phyloP scores from a whole-genome alignment of 805 yeast genomes.

The Ogataea salicorniae region DNA sequence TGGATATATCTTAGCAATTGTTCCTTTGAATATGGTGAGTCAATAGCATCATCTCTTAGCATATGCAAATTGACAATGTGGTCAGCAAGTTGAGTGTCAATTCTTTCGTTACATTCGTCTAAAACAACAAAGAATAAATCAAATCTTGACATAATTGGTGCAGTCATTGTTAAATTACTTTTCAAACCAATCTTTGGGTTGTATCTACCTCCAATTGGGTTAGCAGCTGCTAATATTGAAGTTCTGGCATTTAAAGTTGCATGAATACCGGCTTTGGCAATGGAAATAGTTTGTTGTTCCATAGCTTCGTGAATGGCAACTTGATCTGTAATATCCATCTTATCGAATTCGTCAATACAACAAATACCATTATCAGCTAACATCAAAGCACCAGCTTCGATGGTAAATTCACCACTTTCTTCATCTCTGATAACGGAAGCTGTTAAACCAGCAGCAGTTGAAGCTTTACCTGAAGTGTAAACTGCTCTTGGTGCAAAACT shows the following conservation, averaged over 20 bases:
- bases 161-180: slow-evolving; percentile 89
- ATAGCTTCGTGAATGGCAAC: slow-evolving; percentile 99
- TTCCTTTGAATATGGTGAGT: slow-evolving; percentile 85
- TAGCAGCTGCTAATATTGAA: slow-evolving; percentile 96
- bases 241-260: slow-evolving; percentile 97
- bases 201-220: slow-evolving; percentile 95
- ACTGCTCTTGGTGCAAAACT: slow-evolving; percentile 90
- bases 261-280: slow-evolving; percentile 98
- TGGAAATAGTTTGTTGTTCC: slow-evolving; percentile 99
- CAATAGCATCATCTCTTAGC: slow-evolving; percentile 83
- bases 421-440: slow-evolving; percentile 98
- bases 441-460: slow-evolving; percentile 97
- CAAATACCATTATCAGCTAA: slow-evolving; percentile 97
- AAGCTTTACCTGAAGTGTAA: slow-evolving; percentile 96
- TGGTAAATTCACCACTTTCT: slow-evolving; percentile 94
- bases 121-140: slow-evolving; percentile 91
- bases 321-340: slow-evolving; percentile 93
- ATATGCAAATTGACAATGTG: slow-evolving; percentile 93
- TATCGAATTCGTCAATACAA: slow-evolving; percentile 97
- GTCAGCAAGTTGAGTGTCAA: slow-evolving; percentile 84
- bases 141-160: slow-evolving; percentile 98
- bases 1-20: slow-evolving; percentile 83
- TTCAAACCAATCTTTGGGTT: slow-evolving; percentile 80
- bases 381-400: slow-evolving; percentile 98
- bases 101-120: slow-evolving; percentile 89